These are phyloP conservation scores for Penicillium angulare DNA, from an alignment of 495 filamentous ascomycete genomes.

Conservation along the genomic window DNA sequence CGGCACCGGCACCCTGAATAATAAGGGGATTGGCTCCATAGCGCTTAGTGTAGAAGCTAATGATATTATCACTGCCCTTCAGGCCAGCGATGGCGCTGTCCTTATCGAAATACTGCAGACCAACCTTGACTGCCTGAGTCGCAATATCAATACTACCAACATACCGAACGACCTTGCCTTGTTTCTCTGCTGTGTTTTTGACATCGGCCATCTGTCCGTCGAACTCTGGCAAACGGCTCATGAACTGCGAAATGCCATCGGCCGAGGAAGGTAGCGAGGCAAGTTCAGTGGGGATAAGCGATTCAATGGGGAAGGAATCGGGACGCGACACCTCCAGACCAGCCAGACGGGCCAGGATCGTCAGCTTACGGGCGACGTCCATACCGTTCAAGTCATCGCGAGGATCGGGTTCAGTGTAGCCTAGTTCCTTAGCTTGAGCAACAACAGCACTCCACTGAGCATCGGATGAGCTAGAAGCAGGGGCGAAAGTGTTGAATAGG, in stretches of 20 bases:
- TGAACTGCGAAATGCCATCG: constrained; percentile 68
- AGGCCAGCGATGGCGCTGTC: constrained; percentile 85
- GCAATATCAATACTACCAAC: constrained; percentile 88
- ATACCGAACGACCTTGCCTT: constrained; percentile 90
- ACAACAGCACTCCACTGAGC: constrained; percentile 85
- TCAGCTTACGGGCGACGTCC: constrained; percentile 95
- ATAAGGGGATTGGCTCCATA: constrained; percentile 88
- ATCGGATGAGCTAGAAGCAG: constrained; percentile 55
- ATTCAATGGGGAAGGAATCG: constrained; percentile 86
- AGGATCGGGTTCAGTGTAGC: constrained; percentile 96
- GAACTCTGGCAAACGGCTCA: constrained; percentile 70
- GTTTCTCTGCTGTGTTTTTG: constrained; percentile 72
- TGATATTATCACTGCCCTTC: constrained; percentile 97
- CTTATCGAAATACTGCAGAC: constrained; percentile 80
- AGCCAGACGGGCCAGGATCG: constrained; percentile 81
- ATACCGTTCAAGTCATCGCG: constrained; percentile 94
- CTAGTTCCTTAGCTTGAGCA: constrained; percentile 84
- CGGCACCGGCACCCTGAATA: constrained; percentile 91
- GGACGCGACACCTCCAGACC: constrained; percentile 75
- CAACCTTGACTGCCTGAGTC: constrained; percentile 76
- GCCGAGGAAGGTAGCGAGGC: too few species aligned
- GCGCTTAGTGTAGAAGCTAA: constrained; percentile 94
- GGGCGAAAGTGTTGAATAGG: constrained; percentile 93
- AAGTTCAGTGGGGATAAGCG: constrained; percentile 79
- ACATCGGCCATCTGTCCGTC: constrained; percentile 80